Percentiles rank a stretch among this genome's conserved stretches.
Evolutionary conservation across 257 asterid genomes (phyloP).

Genomic region (Gentiana dahurica): DNA sequence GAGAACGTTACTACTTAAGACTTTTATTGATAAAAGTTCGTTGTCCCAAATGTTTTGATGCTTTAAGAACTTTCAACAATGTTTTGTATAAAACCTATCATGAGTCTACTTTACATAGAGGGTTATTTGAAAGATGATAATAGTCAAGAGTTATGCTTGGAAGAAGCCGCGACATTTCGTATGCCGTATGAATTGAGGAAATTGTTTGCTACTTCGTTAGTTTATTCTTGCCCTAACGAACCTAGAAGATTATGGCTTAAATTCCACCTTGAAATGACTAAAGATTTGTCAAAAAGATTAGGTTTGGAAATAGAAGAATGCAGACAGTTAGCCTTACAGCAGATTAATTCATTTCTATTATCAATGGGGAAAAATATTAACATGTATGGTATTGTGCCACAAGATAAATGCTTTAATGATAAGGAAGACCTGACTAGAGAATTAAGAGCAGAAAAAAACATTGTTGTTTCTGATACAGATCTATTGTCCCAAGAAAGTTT

Average conservation of each 20-base stretch:
- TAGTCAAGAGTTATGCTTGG: background rate
- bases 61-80: background rate
- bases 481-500: too few relatives aligned
- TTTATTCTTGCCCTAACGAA: background rate
- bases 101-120: background rate
- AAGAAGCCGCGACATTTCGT: background rate
- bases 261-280: too few relatives aligned
- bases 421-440: too few relatives aligned
- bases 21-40: background rate
- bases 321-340: too few relatives aligned
- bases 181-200: slow-evolving; percentile 2
- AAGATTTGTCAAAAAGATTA: too few relatives aligned
- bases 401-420: too few relatives aligned
- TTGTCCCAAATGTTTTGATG: background rate
- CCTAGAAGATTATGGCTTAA: background rate
- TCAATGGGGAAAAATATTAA: too few relatives aligned
- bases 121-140: background rate
- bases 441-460: too few relatives aligned
- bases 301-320: too few relatives aligned
- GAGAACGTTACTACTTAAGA: background rate
- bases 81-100: background rate
- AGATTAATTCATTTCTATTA: too few relatives aligned
- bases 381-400: too few relatives aligned
- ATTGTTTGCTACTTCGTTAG: background rate
- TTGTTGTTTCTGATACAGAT: too few relatives aligned